Evolutionary conservation across 306 rosid species (phyloP).

Genomic region (Vigna reflexopilosa): DNA sequence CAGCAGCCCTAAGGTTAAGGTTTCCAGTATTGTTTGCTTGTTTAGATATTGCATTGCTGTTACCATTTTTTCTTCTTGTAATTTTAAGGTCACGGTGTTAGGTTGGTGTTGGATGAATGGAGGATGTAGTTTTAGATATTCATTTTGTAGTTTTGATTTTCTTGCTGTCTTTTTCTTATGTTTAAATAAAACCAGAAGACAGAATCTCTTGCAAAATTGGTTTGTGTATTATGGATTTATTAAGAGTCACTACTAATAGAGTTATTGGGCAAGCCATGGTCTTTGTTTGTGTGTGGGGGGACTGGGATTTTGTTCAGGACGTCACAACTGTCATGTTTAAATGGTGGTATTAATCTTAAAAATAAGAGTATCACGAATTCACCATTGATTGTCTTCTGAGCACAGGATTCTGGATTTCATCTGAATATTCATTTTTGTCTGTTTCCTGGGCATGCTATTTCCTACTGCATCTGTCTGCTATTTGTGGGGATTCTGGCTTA

Average conservation of each 20-base stretch:
- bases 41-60: conserved; percentile 12
- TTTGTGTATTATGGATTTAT: conserved; percentile 8
- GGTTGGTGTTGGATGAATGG: conserved; percentile 17
- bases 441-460: background rate
- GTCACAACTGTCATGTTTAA: background rate
- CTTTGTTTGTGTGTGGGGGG: background rate
- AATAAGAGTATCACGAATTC: background rate
- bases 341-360: background rate
- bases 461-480: too few relatives aligned
- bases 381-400: too few relatives aligned
- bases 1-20: conserved; percentile 49
- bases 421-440: background rate
- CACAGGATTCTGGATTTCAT: background rate
- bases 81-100: conserved; percentile 7
- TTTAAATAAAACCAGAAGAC: conserved; percentile 7
- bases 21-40: background rate
- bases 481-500: background rate
- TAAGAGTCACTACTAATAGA: background rate
- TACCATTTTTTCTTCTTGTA: background rate
- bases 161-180: background rate
- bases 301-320: background rate
- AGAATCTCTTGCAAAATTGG: background rate
- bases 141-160: background rate
- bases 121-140: conserved; percentile 25
- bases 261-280: background rate